phyloP scores from a whole-genome alignment of 1,139 yeast species.

The Debaryomyces sp. region DNA sequence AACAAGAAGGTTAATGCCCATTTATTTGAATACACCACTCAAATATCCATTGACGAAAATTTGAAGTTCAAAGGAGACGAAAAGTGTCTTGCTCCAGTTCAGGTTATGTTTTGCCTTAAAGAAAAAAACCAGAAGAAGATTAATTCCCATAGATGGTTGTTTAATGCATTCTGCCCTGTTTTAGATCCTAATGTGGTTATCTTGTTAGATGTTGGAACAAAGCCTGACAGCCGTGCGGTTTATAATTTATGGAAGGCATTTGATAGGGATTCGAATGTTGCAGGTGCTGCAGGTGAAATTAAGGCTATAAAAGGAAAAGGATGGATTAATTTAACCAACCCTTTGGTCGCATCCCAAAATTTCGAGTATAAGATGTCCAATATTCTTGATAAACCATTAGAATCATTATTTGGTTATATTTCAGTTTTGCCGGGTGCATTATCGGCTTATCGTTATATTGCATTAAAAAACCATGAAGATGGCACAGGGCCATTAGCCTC shows the following conservation, averaged over 20 bases:
- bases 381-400: slow-evolving; percentile 92
- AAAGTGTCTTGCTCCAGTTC: slow-evolving; percentile 89
- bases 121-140: slow-evolving; percentile 88
- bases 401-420: slow-evolving; percentile 90
- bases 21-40: slow-evolving; percentile 91
- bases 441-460: slow-evolving; percentile 91
- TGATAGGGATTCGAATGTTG: slow-evolving; percentile 92
- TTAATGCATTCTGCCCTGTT: slow-evolving; percentile 89
- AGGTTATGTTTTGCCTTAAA: slow-evolving; percentile 84
- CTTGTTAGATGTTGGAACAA: slow-evolving; percentile 89
- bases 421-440: slow-evolving; percentile 95
- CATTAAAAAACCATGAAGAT: slow-evolving; percentile 79
- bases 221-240: slow-evolving; percentile 80
- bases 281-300: slow-evolving; percentile 98
- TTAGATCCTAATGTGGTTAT: slow-evolving; percentile 87
- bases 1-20: slow-evolving; percentile 90
- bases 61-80: slow-evolving; percentile 78
- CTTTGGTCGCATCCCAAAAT: slow-evolving; percentile 94
- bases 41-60: slow-evolving; percentile 81
- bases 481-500: slow-evolving; percentile 92
- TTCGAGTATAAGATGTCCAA: slow-evolving; percentile 97
- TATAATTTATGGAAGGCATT: slow-evolving; percentile 97
- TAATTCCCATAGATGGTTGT: slow-evolving; percentile 94
- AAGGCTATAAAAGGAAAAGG: slow-evolving; percentile 91
- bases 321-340: slow-evolving; percentile 79